Evolutionary conservation across 345 rosid species (phyloP).

Genomic region (Streptanthus diversifolius): DNA sequence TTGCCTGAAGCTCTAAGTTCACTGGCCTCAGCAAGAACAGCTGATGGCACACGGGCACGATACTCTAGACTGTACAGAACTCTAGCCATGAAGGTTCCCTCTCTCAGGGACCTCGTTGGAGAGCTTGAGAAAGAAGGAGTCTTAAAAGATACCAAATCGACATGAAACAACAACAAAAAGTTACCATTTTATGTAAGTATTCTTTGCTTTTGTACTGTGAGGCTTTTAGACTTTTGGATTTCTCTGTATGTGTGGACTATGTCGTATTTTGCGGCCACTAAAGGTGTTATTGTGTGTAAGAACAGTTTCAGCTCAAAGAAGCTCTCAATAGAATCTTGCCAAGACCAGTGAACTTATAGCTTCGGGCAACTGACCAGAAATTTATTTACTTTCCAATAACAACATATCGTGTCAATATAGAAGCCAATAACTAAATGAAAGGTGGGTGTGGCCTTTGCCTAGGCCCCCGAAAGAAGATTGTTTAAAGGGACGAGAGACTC

Average conservation of each 20-base stretch:
- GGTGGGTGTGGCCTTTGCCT: no score
- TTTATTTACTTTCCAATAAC: neutral
- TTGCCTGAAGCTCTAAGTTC: constrained; percentile 93
- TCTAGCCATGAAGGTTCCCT: constrained; percentile 93
- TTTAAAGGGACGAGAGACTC: no score
- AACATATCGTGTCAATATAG: no score
- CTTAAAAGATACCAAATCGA: constrained; percentile 67
- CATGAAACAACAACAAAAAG: constrained; percentile 14
- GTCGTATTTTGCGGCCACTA: neutral
- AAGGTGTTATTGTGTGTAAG: constrained; percentile 5
- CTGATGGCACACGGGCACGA: constrained; percentile 94
- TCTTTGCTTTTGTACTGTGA: neutral
- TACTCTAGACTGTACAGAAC: constrained; percentile 94
- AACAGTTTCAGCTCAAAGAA: neutral
- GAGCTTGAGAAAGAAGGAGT: constrained; percentile 93
- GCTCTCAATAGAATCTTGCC: neutral
- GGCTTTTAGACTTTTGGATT: constrained; percentile 1
- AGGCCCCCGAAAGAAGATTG: no score
- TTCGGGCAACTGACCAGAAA: neutral
- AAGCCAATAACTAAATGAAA: no score
- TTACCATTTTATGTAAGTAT: constrained; percentile 13
- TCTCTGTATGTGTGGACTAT: constrained; percentile 12
- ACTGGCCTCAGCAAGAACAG: constrained; percentile 87
- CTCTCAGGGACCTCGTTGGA: constrained; percentile 76
- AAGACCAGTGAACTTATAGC: neutral